Base-by-base conservation (phyloP, 1,139 yeast genomes). In the Pichia norvegensis region DNA sequence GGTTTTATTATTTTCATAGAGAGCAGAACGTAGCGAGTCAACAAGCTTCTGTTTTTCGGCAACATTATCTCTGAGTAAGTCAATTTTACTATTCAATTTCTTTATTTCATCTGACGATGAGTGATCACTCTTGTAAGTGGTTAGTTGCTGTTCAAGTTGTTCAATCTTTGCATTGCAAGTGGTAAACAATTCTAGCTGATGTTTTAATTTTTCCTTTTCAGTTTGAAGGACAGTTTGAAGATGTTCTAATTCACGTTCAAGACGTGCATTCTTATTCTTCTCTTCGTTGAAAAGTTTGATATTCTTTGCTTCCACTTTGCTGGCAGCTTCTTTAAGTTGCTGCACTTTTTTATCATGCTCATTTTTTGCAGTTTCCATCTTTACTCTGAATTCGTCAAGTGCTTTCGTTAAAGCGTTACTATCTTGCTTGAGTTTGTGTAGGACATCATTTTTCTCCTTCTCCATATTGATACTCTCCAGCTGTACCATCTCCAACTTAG, bases 221-320 rank as follows among this genome's bases (percentile, higher is more conserved):
- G 33, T 33, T n/a, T 31, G 16, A 2, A 36, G 9, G 4, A 13
- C 17, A 9, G 6, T 19, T 22, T 31, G 27, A 5, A 40, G 16
- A 9, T 36, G 22, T 22, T 31, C 36, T 8, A 40, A 23, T 17
- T 38, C 29, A n/a, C 21, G 33, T 21, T 8, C 17, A 10, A 46
- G 22, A 10, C 11, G n/a, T 11, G 29, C 21, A 3, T 33, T 36
- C 20, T 43, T 43, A 19, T 41, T 44, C 27, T 33, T 41, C 19
- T 46, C 46, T 16, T 38, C 45, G 20, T 41, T 37, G 16, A 46
- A 46, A 8, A 43, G 25, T 25, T 29, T 42, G 4, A 40, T 33
- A 40, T 44, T 47, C 38, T 47, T 38, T 8, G 42, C 33, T 33
- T 47, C 50, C 10, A 35, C 17, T 19, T 31, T 31, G 16, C 20